A percentile compares a stretch with the other conserved stretches of the same genome.
These are phyloP conservation scores for Tricholoma bakamatsutake DNA, from an alignment of 768 basidiomycete genomes.

Conservation along the genomic window DNA sequence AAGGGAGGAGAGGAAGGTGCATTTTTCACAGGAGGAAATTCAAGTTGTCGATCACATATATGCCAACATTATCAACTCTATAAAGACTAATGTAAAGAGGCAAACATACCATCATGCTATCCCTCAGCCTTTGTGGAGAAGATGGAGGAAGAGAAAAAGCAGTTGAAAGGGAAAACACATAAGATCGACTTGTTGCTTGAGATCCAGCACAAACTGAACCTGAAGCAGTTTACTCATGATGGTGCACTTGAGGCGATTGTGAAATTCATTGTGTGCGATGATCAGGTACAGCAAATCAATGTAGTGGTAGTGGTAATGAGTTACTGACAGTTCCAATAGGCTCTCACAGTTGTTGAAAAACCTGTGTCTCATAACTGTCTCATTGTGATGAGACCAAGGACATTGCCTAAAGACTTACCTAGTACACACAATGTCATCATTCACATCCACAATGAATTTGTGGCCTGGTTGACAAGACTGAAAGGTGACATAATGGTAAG, in stretches of 20 bases:
- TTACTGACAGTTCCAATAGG: neutral
- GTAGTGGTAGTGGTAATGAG: neutral
- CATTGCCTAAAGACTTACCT: slow-evolving; percentile 2
- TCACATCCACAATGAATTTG: slow-evolving; percentile 15
- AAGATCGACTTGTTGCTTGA: neutral
- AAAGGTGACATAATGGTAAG: slow-evolving; percentile 7
- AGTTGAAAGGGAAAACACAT: neutral
- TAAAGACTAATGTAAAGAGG: neutral
- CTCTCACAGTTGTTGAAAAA: neutral
- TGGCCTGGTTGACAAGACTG: neutral
- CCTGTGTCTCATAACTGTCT: neutral
- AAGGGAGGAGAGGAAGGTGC: neutral
- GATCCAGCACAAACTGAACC: neutral
- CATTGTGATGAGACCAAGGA: neutral
- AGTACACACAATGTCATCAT: slow-evolving; percentile 9
- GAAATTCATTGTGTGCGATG: neutral
- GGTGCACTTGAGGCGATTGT: neutral
- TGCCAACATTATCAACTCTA: neutral
- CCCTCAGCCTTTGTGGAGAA: neutral
- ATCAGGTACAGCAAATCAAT: neutral
- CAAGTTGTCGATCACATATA: neutral
- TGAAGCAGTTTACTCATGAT: neutral
- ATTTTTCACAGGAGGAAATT: neutral
- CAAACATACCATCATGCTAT: neutral
- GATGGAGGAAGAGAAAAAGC: neutral